These are phyloP conservation scores for Aegilops tauschii DNA, from an alignment of 176 grass and related monocot genomes.

Conservation along the genomic window DNA sequence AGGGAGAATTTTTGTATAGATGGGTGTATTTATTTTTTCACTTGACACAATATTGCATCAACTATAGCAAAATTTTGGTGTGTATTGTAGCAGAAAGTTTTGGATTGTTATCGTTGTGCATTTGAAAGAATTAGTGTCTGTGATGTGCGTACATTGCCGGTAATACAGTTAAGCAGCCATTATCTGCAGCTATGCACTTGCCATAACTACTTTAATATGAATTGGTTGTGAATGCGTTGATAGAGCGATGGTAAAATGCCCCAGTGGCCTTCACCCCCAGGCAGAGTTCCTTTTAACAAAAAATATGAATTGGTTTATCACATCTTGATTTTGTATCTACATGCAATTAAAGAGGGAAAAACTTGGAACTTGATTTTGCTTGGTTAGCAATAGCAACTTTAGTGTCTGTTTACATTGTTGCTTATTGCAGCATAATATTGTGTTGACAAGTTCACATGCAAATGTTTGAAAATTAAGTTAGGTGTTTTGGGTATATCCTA, in stretches of 20 bases:
- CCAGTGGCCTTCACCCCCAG: not conserved
- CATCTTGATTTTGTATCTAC: not conserved
- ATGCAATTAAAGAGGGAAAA: not conserved
- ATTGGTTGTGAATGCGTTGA: not conserved
- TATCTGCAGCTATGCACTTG: not conserved
- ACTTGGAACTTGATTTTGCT: not conserved
- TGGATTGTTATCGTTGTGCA: not conserved
- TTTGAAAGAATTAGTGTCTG: not conserved
- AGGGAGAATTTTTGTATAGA: not conserved
- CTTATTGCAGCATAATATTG: not conserved
- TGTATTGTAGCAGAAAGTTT: not conserved
- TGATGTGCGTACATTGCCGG: not conserved
- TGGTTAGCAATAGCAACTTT: not conserved
- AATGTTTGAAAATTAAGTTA: not conserved
- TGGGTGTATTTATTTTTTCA: not conserved
- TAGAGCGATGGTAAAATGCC: not conserved
- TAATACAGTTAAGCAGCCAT: not conserved
- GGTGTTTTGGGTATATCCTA: not conserved
- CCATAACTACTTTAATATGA: not conserved
- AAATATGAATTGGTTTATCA: not conserved
- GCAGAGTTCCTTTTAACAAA: not conserved
- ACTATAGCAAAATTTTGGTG: not conserved
- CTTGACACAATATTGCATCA: not conserved
- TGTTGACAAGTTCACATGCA: not conserved
- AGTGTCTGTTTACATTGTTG: not conserved